Base-by-base conservation (phyloP, 2,329 filamentous ascomycete species). In the Diaporthe capsici region DNA sequence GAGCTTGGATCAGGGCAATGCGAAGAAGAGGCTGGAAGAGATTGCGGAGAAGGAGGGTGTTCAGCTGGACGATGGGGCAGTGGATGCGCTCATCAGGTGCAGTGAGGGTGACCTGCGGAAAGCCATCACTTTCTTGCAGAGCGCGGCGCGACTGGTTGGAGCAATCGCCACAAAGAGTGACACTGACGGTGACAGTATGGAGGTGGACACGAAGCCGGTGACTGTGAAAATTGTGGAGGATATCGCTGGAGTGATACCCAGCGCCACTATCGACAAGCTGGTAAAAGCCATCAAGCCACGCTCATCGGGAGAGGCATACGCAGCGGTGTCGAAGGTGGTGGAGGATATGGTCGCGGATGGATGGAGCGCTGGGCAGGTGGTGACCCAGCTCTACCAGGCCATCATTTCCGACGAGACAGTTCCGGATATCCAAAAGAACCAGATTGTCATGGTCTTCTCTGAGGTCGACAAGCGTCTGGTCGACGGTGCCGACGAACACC, bases 121-220 rank as follows among this genome's bases (percentile, higher is more conserved):
- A 83, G 96, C 97, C 1, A 98, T 99, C 80, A 99, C 97, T 0
- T 98, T 95, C 81, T 83, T 99, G 82, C 97, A 99, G 85, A 98
- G 95, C 82, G 96, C 96, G n/a, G 96, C 96, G 34, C 88, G 95
- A 77, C 85, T 99, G 57, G 95, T 97, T 1, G 95, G 95, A 1
- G 93, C 94, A 22, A 88, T 86, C 65, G 84, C 87, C 79, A 83
- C 85, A 53, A 86, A 82, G 70, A 86, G 86, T 74, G 81, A 83
- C 5, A 3, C 34, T 42, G 84, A 85, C 39, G 82, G 80, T 10
- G 90, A 91, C 72, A 89, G 91, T 57, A 92, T 94, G 86, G 91
- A 93, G 75, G 86, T 87, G 42, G 88, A 89, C 79, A 89, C 87
- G 71, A 91, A 89, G 55, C 78, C 87, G 17, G 91, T 98, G 63